These are phyloP conservation scores for Ormosia emarginata DNA, from an alignment of 306 rosid species.

Conservation along the genomic window DNA sequence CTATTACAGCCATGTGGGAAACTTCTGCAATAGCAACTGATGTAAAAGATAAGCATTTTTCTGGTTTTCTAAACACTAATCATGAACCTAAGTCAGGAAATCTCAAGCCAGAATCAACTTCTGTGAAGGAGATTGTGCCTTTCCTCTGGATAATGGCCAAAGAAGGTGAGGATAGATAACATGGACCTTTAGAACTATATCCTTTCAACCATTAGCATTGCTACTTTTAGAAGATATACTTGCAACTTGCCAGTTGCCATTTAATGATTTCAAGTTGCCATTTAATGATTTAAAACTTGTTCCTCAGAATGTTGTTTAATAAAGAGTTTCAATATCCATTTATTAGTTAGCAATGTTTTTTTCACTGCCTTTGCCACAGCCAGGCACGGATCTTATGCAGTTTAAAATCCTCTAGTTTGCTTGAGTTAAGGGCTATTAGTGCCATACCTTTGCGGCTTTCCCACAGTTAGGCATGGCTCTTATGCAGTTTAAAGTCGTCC, in stretches of 20 bases:
- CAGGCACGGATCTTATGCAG: neutral
- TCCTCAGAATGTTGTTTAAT: conserved; percentile 43
- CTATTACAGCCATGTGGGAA: neutral
- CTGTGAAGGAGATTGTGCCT: neutral
- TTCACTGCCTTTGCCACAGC: conserved; percentile 38
- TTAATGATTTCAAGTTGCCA: conserved; percentile 47
- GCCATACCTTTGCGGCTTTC: neutral
- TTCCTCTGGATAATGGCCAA: neutral
- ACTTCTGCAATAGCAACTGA: neutral
- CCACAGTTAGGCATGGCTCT: neutral
- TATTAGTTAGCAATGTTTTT: conserved; percentile 56
- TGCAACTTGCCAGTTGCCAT: conserved; percentile 43
- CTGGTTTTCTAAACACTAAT: neutral
- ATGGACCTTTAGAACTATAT: neutral
- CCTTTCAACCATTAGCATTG: neutral
- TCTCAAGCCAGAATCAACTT: neutral
- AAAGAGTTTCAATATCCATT: conserved; percentile 27
- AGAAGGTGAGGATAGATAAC: neutral
- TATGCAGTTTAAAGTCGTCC: neutral
- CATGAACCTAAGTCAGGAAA: neutral
- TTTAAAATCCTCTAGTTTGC: neutral
- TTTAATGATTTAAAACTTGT: conserved; percentile 35
- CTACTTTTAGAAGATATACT: neutral
- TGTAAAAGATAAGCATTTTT: neutral
- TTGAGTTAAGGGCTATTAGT: neutral